Evolutionary conservation across 148 eudicot species (phyloP).

Genomic region (Simmondsia chinensis): DNA sequence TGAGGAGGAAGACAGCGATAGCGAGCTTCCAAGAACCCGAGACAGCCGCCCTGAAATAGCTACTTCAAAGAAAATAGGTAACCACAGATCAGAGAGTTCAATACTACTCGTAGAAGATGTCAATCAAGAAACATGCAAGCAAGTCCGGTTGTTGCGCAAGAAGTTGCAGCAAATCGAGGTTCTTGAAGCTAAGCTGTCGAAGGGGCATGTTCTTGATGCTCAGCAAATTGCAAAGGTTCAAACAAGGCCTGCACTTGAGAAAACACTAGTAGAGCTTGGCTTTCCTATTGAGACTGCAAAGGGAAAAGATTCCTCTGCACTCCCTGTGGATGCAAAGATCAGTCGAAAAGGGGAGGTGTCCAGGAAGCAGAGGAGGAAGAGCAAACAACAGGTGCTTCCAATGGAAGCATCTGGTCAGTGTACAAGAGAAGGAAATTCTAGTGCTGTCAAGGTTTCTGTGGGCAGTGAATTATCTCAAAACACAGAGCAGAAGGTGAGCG

Average conservation of each 20-base stretch:
- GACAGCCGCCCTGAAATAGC: constrained; percentile 21
- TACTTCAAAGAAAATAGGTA: constrained; percentile 22
- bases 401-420: constrained; percentile 19
- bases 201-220: constrained; percentile 77
- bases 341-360: constrained; percentile 46
- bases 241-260: constrained; percentile 47
- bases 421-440: constrained; percentile 16
- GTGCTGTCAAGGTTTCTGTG: constrained; percentile 22
- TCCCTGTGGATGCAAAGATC: constrained; percentile 35
- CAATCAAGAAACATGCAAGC: constrained; percentile 40
- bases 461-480: constrained; percentile 22
- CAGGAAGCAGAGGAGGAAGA: constrained; percentile 67
- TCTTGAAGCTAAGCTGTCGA: constrained; percentile 70
- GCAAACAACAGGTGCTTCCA: constrained; percentile 37
- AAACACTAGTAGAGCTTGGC: constrained; percentile 75
- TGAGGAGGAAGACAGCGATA: constrained; percentile 69
- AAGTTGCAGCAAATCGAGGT: constrained; percentile 98
- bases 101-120: constrained; percentile 34
- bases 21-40: constrained; percentile 45
- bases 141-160: constrained; percentile 63
- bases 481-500: constrained; percentile 37
- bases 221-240: constrained; percentile 90
- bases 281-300: constrained; percentile 37
- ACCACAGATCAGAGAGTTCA: constrained; percentile 45
- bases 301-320: constrained; percentile 25